Percentiles rank a stretch among this genome's conserved stretches.
Evolutionary conservation across 2,329 filamentous ascomycete genomes (phyloP).

Genomic region (Pestalotiopsis sp.): DNA sequence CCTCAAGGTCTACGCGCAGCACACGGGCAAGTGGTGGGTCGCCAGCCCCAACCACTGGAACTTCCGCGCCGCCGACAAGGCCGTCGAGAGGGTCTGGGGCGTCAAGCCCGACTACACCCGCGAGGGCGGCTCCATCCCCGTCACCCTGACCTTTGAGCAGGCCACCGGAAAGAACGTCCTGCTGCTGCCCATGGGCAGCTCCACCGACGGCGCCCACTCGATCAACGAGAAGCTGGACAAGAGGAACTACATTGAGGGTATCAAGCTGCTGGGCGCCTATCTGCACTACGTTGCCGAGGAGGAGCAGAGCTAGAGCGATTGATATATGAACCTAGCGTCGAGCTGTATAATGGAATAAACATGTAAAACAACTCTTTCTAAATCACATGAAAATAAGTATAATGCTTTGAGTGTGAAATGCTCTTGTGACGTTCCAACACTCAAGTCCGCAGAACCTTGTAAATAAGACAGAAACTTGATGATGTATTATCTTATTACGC

Average conservation of each 20-base stretch:
- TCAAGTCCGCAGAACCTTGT: background rate
- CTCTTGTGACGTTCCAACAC: background rate
- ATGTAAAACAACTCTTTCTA: background rate
- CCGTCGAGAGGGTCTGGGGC: constrained; percentile 93
- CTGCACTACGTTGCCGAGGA: constrained; percentile 95
- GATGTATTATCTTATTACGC: background rate
- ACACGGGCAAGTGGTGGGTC: constrained; percentile 98
- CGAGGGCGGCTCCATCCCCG: constrained; percentile 95
- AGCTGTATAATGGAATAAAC: background rate
- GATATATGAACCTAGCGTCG: background rate
- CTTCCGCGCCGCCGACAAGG: constrained; percentile 91
- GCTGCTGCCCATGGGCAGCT: constrained; percentile 94
- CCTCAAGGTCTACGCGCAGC: constrained; percentile 77
- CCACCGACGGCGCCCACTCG: constrained; percentile 93
- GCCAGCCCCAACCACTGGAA: constrained; percentile 99
- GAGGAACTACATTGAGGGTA: constrained; percentile 97
- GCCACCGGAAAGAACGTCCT: constrained; percentile 98
- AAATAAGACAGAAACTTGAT: background rate
- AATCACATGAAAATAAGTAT: background rate
- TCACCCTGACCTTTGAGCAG: constrained; percentile 96
- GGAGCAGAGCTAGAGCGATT: constrained; percentile 41
- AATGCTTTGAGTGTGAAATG: background rate
- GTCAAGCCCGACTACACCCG: constrained; percentile 93
- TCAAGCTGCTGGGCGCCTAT: constrained; percentile 92
- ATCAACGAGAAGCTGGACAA: constrained; percentile 99